Percentiles rank a stretch among this genome's conserved stretches.
Conservation (phyloP, 371 early-diverging fungal genomes). For the Mortierella sp. region DNA sequence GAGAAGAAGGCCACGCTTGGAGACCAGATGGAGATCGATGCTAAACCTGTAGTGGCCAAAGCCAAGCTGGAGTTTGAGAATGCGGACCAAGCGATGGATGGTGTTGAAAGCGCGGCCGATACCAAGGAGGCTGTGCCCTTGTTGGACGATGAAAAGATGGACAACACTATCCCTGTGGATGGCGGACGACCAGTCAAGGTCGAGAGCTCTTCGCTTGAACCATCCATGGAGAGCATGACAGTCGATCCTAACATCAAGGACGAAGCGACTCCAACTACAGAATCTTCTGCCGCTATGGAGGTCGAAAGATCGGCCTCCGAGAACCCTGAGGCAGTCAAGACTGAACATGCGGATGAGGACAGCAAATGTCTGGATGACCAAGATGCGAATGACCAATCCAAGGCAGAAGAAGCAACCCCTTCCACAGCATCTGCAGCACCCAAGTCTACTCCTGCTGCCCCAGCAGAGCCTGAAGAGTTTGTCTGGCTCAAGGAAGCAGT, state of each 20-base stretch:
- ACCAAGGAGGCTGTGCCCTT: not conserved
- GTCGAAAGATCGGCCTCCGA: not conserved
- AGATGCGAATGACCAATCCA: not conserved
- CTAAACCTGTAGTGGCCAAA: not conserved
- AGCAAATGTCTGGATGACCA: constrained; percentile 12
- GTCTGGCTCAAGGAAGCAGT: constrained; percentile 73
- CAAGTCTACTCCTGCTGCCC: not conserved
- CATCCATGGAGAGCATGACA: not conserved
- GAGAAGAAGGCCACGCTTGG: constrained; percentile 16
- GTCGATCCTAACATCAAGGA: constrained; percentile 1
- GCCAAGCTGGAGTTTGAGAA: not conserved
- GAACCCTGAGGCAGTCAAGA: not conserved
- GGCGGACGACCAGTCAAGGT: too few relatives aligned
- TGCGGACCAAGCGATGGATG: not conserved
- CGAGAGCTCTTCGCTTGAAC: too few relatives aligned
- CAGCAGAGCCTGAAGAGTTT: constrained; percentile 56
- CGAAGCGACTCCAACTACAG: constrained; percentile 3
- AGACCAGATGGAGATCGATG: not conserved
- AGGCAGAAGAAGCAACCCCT: not conserved
- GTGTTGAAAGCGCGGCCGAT: not conserved
- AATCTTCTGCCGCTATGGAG: not conserved
- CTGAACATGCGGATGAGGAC: constrained; percentile 31
- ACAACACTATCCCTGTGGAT: too few relatives aligned
- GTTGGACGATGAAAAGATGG: not conserved
- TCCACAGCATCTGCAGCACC: not conserved